A percentile compares a stretch with the other conserved stretches of the same genome.
Evolutionary conservation across 371 early-diverging fungal genomes (phyloP).

Genomic region (Dichotomocladium elegans): DNA sequence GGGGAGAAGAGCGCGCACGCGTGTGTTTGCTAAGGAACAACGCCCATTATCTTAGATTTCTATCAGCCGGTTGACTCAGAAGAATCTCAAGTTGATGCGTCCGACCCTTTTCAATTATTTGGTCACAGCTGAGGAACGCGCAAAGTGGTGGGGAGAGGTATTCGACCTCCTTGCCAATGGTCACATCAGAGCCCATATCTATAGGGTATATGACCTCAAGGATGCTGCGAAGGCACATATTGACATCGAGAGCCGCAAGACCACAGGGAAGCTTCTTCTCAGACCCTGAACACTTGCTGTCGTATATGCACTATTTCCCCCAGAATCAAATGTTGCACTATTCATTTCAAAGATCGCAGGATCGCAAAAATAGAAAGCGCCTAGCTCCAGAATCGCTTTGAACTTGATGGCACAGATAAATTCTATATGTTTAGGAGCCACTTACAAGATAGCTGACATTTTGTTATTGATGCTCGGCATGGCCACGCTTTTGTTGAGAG

Average conservation of each 20-base stretch:
- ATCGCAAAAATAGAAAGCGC: too few species aligned
- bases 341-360: too few species aligned
- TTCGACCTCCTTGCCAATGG: constrained; percentile 51
- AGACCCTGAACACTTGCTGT: constrained; percentile 31
- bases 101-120: constrained; percentile 77
- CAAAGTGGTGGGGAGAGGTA: constrained; percentile 53
- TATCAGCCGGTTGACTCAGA: constrained; percentile 61
- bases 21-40: background rate
- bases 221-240: constrained; percentile 76
- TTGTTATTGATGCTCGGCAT: too few species aligned
- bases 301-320: too few species aligned
- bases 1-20: background rate
- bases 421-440: too few species aligned
- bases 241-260: constrained; percentile 75
- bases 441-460: too few species aligned
- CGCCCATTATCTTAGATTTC: constrained; percentile 33
- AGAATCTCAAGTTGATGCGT: constrained; percentile 74
- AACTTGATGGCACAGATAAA: too few species aligned
- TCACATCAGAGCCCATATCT: constrained; percentile 63
- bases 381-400: too few species aligned
- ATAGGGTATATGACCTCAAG: constrained; percentile 70
- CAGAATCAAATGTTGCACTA: too few species aligned
- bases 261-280: constrained; percentile 72
- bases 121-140: constrained; percentile 68
- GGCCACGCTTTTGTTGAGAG: too few species aligned